These are phyloP conservation scores for Sesbania bispinosa DNA, from an alignment of 306 rosid species.

Conservation along the genomic window DNA sequence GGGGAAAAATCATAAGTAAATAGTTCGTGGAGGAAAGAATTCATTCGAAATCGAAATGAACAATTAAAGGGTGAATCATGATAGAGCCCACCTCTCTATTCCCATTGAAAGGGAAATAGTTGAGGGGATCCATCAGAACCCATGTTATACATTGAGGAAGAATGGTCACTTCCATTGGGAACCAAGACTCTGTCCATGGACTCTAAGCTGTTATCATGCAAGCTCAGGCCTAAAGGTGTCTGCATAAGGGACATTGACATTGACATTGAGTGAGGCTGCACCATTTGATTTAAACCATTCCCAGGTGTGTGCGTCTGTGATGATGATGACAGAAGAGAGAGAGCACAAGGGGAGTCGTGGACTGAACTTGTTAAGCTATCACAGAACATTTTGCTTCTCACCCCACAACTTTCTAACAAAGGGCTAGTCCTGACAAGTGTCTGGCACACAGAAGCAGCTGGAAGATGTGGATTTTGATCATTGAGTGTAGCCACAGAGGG, in stretches of 20 bases:
- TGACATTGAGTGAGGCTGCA: constrained; percentile 34
- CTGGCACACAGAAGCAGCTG: constrained; percentile 42
- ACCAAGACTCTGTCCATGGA: constrained; percentile 53
- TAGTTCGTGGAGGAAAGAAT: neutral
- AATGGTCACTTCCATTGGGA: constrained; percentile 47
- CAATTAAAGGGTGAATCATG: neutral
- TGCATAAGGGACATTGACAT: constrained; percentile 51
- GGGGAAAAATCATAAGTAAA: neutral
- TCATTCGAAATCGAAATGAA: too few species aligned
- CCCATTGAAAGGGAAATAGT: constrained; percentile 80
- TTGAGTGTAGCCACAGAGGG: neutral
- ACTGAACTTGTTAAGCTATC: constrained; percentile 38
- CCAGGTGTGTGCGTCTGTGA: constrained; percentile 55
- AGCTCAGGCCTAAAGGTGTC: constrained; percentile 43
- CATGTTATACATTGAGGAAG: constrained; percentile 56
- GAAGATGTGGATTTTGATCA: constrained; percentile 31
- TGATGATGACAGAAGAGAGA: constrained; percentile 99
- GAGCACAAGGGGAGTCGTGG: constrained; percentile 86
- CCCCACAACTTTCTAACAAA: constrained; percentile 37
- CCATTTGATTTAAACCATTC: constrained; percentile 52
- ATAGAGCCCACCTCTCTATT: constrained; percentile 12
- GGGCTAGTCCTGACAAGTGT: constrained; percentile 42
- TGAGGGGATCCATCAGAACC: constrained; percentile 61
- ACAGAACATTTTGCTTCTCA: constrained; percentile 44
- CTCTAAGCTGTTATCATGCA: constrained; percentile 44